A percentile compares a stretch with the other conserved stretches of the same genome.
These are phyloP conservation scores for Eucalyptus rudis DNA, from an alignment of 345 rosid species.

Conservation along the genomic window DNA sequence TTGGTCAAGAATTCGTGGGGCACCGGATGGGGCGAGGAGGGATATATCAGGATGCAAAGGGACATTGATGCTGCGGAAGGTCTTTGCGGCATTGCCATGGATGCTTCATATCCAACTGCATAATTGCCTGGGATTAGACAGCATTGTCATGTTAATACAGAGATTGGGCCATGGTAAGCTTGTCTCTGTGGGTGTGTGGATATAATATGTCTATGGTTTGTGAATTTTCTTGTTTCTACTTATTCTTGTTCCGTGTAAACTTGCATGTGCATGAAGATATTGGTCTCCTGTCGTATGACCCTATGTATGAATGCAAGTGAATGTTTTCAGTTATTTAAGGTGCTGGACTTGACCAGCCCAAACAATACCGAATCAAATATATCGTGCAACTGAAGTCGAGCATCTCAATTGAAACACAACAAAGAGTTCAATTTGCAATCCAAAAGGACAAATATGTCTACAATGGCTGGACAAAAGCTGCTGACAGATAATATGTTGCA, in stretches of 20 bases:
- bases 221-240: background rate
- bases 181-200: background rate
- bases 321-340: background rate
- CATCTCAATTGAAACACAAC: background rate
- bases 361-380: background rate
- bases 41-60: background rate
- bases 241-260: background rate
- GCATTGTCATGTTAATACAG: background rate
- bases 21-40: background rate
- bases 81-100: background rate
- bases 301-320: background rate
- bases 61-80: background rate
- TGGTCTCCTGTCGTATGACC: background rate
- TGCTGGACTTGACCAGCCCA: background rate
- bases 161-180: background rate
- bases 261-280: background rate
- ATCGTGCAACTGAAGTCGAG: background rate
- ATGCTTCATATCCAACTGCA: background rate
- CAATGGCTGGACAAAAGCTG: background rate
- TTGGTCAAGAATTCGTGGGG: background rate
- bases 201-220: background rate
- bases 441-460: background rate
- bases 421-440: background rate
- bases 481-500: background rate
- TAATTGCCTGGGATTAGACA: background rate